phyloP scores from a whole-genome alignment of 208 protist genomes.

The Endotrypanum monterogeii region DNA sequence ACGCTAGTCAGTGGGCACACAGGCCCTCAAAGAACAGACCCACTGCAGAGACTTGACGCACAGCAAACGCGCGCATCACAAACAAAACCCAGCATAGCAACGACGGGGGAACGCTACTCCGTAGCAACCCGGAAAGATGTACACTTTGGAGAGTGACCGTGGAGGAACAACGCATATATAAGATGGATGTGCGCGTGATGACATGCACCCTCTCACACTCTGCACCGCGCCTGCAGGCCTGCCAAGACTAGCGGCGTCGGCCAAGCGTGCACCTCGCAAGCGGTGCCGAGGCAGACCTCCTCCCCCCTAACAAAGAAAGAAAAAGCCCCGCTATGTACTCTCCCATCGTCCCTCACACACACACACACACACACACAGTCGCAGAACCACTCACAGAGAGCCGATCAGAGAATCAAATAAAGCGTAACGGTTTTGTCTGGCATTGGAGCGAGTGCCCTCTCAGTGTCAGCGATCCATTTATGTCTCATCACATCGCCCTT shows the following conservation, averaged over 20 bases:
- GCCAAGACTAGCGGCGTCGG: too few relatives aligned
- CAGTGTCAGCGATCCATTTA: constrained; percentile 19
- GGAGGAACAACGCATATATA: background rate
- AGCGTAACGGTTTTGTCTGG: constrained; percentile 18
- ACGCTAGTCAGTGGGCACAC: background rate
- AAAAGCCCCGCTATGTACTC: too few relatives aligned
- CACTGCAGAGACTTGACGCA: background rate
- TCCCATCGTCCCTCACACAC: background rate
- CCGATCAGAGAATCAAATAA: background rate
- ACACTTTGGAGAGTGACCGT: background rate
- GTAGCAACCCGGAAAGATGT: background rate
- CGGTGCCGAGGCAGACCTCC: too few relatives aligned
- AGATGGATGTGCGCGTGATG: background rate
- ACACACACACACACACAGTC: background rate
- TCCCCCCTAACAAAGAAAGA: too few relatives aligned
- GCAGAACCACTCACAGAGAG: background rate
- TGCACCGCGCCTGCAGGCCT: too few relatives aligned
- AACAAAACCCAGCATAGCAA: background rate
- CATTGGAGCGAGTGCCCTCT: constrained; percentile 9
- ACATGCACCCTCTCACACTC: background rate
- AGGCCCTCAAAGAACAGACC: background rate
- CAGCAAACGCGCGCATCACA: background rate
- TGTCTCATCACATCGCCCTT: constrained; percentile 7
- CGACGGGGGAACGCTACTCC: background rate
- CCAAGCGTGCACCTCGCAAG: too few relatives aligned